Percentiles rank a stretch among this genome's conserved stretches.
phyloP scores from a whole-genome alignment of 1,284 basidiomycete genomes.

The Porogramme epimiltina region DNA sequence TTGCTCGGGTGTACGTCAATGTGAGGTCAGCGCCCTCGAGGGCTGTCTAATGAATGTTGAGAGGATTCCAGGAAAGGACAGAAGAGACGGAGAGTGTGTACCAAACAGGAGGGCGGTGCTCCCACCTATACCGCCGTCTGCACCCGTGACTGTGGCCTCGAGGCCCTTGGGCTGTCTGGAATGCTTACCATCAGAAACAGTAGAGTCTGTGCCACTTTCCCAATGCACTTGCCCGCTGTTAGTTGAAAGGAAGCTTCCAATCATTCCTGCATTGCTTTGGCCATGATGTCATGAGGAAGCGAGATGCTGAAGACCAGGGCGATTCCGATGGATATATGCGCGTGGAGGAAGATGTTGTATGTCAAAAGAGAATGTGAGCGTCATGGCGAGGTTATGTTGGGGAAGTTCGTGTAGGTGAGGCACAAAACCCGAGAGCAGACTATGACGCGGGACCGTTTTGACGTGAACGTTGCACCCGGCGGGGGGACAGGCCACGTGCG shows the following conservation, averaged over 20 bases:
- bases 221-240: conserved; percentile 28
- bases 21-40: conserved; percentile 62
- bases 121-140: conserved; percentile 52
- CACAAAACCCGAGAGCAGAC: no score
- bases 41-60: conserved; percentile 37
- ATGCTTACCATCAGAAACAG: conserved; percentile 48
- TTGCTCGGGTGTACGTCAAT: conserved; percentile 51
- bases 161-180: conserved; percentile 47
- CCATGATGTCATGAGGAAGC: conserved; percentile 4
- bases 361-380: conserved; percentile 9
- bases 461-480: no score
- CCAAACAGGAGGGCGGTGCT: conserved; percentile 39
- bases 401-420: not conserved
- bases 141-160: conserved; percentile 51
- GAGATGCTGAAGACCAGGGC: not conserved
- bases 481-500: no score
- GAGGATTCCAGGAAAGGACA: not conserved
- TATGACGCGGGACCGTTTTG: no score
- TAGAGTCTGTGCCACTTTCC: conserved; percentile 40
- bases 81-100: conserved; percentile 12
- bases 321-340: conserved; percentile 3
- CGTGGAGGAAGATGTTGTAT: not conserved
- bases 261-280: conserved; percentile 33
- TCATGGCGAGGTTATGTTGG: conserved; percentile 9
- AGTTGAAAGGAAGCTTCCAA: conserved; percentile 35